Conservation (phyloP, 495 filamentous ascomycete species). For the Cenococcum geophilum region DNA sequence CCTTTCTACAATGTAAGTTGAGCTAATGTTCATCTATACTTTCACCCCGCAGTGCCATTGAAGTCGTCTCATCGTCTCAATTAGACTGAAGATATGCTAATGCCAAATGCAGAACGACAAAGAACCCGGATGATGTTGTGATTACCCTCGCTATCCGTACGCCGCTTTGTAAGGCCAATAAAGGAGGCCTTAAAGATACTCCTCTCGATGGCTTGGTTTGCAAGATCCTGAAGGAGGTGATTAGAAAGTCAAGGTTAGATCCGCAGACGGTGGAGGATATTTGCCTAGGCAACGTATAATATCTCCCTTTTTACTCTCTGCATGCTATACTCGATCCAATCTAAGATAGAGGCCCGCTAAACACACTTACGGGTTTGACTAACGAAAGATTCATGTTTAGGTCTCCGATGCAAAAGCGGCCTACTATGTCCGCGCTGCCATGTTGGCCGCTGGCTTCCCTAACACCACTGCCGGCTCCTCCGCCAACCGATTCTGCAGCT, state of each 20-base stretch:
- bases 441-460: constrained; percentile 88
- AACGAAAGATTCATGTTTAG: constrained; percentile 40
- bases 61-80: not conserved
- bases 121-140: constrained; percentile 94
- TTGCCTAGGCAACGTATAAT: constrained; percentile 77
- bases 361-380: constrained; percentile 13
- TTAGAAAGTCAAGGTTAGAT: constrained; percentile 68
- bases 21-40: not conserved
- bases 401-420: constrained; percentile 80
- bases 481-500: constrained; percentile 95
- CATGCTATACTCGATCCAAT: not conserved
- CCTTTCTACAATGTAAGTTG: constrained; percentile 67
- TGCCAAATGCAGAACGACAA: constrained; percentile 59
- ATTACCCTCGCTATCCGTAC: constrained; percentile 87
- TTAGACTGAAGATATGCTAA: constrained; percentile 2
- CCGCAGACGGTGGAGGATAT: constrained; percentile 86
- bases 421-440: constrained; percentile 82
- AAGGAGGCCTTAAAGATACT: constrained; percentile 93
- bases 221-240: constrained; percentile 68
- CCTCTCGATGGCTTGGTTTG: constrained; percentile 80
- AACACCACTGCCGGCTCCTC: constrained; percentile 75
- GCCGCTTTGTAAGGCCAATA: constrained; percentile 72
- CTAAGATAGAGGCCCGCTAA: constrained; percentile 13
- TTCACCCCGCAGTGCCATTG: not conserved
- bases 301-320: not conserved